Evolutionary conservation across 306 rosid species (phyloP).

Genomic region (Trichosanthes cucumerina): DNA sequence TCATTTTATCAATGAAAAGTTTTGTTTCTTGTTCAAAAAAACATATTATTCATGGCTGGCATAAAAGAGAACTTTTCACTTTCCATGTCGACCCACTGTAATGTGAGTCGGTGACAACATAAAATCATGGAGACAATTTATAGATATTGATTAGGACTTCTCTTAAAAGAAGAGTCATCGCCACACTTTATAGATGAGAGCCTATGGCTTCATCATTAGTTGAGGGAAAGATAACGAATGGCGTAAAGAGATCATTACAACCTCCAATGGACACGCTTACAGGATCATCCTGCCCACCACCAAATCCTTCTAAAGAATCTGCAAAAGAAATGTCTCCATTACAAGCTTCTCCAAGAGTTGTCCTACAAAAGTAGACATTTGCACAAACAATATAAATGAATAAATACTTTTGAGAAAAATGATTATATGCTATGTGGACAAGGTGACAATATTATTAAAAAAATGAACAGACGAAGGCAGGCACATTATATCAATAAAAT

Average conservation of each 20-base stretch:
- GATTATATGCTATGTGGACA: not conserved
- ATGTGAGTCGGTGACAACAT: not conserved
- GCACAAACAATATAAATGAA: constrained; percentile 11
- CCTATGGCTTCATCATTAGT: not conserved
- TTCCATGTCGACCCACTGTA: not conserved
- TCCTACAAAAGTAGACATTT: constrained; percentile 34
- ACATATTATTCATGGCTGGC: not conserved
- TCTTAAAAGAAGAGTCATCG: not conserved
- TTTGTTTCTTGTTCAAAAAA: too few species aligned
- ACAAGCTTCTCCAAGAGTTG: constrained; percentile 72
- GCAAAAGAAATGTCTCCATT: constrained; percentile 73
- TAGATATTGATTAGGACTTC: not conserved
- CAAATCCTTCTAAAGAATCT: constrained; percentile 77
- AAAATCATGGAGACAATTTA: not conserved
- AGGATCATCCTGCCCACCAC: constrained; percentile 90
- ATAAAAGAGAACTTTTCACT: not conserved
- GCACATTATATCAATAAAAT: too few species aligned
- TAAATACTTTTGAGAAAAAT: not conserved
- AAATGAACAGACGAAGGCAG: not conserved
- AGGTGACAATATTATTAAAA: not conserved
- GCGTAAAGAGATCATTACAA: constrained; percentile 27
- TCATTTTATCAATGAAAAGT: too few species aligned
- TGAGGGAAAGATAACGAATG: constrained; percentile 15
- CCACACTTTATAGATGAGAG: not conserved
- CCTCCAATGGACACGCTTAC: constrained; percentile 94